phyloP scores from a whole-genome alignment of 73 alveolate species.

The Tetrahymena borealis region DNA sequence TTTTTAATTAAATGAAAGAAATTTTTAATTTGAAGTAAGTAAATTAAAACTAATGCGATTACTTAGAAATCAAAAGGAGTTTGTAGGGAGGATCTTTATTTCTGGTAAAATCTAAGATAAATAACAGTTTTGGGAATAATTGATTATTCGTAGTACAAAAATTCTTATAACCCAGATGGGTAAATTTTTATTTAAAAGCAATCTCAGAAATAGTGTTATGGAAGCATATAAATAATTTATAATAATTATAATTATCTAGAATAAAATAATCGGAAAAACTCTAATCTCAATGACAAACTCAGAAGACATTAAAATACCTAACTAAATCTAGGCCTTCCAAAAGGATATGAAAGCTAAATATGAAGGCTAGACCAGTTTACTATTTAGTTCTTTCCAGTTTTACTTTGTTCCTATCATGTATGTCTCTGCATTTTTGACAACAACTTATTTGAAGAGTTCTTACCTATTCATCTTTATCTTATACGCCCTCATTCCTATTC shows the following conservation, averaged over 20 bases:
- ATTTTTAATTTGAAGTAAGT: neutral
- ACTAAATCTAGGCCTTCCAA: neutral
- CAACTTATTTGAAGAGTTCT: neutral
- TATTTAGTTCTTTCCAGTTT: neutral
- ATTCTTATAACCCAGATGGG: too few species aligned
- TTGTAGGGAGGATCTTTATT: too few species aligned
- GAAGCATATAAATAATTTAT: neutral
- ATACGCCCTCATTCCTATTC: conserved; percentile 45
- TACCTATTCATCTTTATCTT: neutral
- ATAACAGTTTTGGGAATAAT: too few species aligned
- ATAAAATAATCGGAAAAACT: neutral
- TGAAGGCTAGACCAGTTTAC: neutral
- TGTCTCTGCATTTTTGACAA: neutral
- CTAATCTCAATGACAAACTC: neutral
- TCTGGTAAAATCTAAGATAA: too few species aligned
- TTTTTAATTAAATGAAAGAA: neutral
- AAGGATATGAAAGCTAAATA: neutral
- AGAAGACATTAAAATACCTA: neutral
- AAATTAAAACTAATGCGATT: neutral
- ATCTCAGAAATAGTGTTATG: neutral
- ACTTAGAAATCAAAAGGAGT: neutral
- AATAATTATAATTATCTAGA: neutral
- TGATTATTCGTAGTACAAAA: too few species aligned
- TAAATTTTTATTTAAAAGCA: too few species aligned
- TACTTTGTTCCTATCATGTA: neutral